phyloP scores from a whole-genome alignment of 1,139 yeast species.

The Torulaspora pretoriensis region DNA sequence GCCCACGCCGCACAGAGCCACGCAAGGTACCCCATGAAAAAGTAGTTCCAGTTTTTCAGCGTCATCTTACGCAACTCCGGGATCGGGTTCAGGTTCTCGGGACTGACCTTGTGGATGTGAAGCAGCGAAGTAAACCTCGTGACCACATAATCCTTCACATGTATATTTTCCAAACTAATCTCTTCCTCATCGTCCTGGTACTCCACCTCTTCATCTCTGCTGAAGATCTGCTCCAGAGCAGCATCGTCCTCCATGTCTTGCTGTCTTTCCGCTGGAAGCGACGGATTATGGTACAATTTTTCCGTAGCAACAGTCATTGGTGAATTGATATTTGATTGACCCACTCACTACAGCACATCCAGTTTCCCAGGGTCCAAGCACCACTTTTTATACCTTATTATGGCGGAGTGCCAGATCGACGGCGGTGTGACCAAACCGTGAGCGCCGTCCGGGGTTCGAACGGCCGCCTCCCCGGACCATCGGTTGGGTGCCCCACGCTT shows the following conservation, averaged over 20 bases:
- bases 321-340: not conserved
- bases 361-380: not conserved
- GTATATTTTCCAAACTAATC: not conserved
- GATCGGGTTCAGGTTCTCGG: conserved; percentile 36
- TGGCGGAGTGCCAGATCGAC: not conserved
- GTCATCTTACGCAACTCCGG: conserved; percentile 38
- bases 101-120: conserved; percentile 25
- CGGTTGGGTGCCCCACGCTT: not conserved
- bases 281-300: conserved; percentile 12
- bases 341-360: not conserved
- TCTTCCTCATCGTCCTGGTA: conserved; percentile 5
- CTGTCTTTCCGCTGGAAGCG: conserved; percentile 11
- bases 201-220: conserved; percentile 11
- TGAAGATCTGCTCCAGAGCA: conserved; percentile 10
- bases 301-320: not conserved
- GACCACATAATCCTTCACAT: conserved; percentile 26
- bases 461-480: conserved; percentile 1
- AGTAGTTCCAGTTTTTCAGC: conserved; percentile 42
- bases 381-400: not conserved
- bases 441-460: not conserved
- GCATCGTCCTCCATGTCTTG: conserved; percentile 12
- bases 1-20: conserved; percentile 56
- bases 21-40: conserved; percentile 45
- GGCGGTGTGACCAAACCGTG: not conserved
- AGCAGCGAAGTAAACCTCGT: conserved; percentile 33